Conservation (phyloP, 2,329 filamentous ascomycete species). For the Penicillium thymicola region DNA sequence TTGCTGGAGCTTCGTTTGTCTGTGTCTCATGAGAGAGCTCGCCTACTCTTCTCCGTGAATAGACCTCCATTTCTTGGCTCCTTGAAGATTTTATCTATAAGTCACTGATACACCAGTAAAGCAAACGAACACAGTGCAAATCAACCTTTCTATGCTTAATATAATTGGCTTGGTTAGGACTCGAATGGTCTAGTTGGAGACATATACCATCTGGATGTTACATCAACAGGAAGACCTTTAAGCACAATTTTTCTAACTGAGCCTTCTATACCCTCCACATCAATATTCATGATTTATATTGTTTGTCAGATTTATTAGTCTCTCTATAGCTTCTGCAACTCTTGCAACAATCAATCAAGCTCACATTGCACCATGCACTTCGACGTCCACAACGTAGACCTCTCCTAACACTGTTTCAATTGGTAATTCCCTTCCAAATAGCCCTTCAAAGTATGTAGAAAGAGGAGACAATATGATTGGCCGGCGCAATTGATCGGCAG, state of each 20-base stretch:
- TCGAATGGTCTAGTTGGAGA: neutral
- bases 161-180: neutral
- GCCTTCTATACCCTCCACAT: neutral
- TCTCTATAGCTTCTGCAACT: too few species aligned
- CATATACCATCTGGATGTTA: neutral
- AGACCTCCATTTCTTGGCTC: neutral
- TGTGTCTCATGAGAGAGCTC: neutral
- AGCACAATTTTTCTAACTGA: neutral
- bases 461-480: conserved; percentile 1
- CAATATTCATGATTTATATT: neutral
- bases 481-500: conserved; percentile 5
- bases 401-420: neutral
- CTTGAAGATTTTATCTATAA: too few species aligned
- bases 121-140: neutral
- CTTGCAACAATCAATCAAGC: too few species aligned
- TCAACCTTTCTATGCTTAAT: neutral
- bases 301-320: too few species aligned
- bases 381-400: too few species aligned
- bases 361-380: too few species aligned
- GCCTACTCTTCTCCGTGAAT: neutral
- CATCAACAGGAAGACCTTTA: neutral
- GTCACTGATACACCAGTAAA: neutral
- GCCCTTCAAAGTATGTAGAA: neutral
- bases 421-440: neutral
- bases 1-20: neutral